phyloP scores from a whole-genome alignment of 768 basidiomycete genomes.

The Boletus vinaceobasis region DNA sequence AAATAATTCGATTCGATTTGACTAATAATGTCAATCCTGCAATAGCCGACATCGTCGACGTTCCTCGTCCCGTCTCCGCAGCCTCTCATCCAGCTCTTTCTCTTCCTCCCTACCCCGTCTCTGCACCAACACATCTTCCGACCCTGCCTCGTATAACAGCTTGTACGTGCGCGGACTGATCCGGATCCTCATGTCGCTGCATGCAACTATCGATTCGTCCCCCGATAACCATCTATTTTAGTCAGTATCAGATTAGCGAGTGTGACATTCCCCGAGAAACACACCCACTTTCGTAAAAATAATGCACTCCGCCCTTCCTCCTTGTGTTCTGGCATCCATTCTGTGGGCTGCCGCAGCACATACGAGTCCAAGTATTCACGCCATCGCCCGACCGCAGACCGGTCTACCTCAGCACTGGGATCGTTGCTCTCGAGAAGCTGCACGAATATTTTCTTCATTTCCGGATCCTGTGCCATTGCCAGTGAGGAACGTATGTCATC shows the following conservation, averaged over 20 bases:
- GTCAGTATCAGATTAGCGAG: constrained; percentile 24
- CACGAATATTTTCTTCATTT: constrained; percentile 53
- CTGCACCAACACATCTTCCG: constrained; percentile 56
- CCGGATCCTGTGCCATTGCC: constrained; percentile 45
- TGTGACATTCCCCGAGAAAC: constrained; percentile 5
- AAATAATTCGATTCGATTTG: constrained; percentile 11
- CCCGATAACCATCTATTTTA: constrained; percentile 52
- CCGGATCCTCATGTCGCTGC: constrained; percentile 41
- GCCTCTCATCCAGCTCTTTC: constrained; percentile 36
- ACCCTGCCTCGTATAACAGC: constrained; percentile 61
- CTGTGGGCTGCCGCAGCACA: constrained; percentile 66
- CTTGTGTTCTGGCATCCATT: constrained; percentile 54
- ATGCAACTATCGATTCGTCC: constrained; percentile 25
- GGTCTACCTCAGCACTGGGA: constrained; percentile 58
- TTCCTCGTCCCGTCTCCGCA: constrained; percentile 51
- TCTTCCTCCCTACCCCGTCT: constrained; percentile 32
- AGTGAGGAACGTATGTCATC: constrained; percentile 6
- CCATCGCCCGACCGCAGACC: constrained; percentile 56
- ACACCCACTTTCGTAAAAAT: constrained; percentile 59
- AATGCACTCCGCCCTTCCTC: constrained; percentile 36
- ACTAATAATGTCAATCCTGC: constrained; percentile 10
- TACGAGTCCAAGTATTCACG: constrained; percentile 71
- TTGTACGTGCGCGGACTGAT: constrained; percentile 62
- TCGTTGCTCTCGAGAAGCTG: constrained; percentile 61
- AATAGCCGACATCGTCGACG: constrained; percentile 44